Base-by-base conservation (phyloP, 176 grass and related monocot genomes). In the Bolboschoenus planiculmis region DNA sequence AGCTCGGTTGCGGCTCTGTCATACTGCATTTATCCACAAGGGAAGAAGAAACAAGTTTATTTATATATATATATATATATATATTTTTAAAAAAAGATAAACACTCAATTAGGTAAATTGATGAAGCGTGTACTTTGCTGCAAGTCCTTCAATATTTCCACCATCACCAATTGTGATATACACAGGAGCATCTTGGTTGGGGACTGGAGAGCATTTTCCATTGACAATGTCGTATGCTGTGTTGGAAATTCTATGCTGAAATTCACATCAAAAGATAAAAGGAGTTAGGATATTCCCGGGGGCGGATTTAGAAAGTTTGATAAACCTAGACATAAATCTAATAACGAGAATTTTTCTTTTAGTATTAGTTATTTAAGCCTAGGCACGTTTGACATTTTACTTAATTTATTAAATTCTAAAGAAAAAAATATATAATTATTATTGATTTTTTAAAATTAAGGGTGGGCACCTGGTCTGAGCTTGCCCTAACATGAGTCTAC, bases 81-180 rank as follows among this genome's bases (percentile, higher is more conserved):
- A n/a, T n/a, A 18, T 30, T 16, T 64, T 42, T 47, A 81, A 7
- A 46, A 15, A 9, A 8, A 11, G 47, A 81, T 4, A 46, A 62
- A 39, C 35, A 29, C 30, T 33, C 2, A 37, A 50, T 66, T 31
- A 15, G 42, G 21, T 46, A 34, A 10, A 33, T 68, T 29, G 21
- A 55, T 53, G 36, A 57, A 73, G 10, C 42, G 50, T 47, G 40
- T 94, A 97, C 95, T 92, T 92, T 51, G 84, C 90, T 33, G 90
- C 87, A 40, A 94, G 85, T 24, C 95, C 95, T 92, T 97, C 95
- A 26, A 88, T 83, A 37, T 97, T 97, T 50, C 95, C 95, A 43
- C 92, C 95, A 31, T 97, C 95, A 0, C 95, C 92, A 0, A 97
- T 92, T 43, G 95, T 97, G 39, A 97, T 48, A 82, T 97, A 97